Evolutionary conservation across 2,329 filamentous ascomycete species (phyloP), one percentile per base, ranked within the genome.

Genomic region (Neocucurbitaria cava): DNA sequence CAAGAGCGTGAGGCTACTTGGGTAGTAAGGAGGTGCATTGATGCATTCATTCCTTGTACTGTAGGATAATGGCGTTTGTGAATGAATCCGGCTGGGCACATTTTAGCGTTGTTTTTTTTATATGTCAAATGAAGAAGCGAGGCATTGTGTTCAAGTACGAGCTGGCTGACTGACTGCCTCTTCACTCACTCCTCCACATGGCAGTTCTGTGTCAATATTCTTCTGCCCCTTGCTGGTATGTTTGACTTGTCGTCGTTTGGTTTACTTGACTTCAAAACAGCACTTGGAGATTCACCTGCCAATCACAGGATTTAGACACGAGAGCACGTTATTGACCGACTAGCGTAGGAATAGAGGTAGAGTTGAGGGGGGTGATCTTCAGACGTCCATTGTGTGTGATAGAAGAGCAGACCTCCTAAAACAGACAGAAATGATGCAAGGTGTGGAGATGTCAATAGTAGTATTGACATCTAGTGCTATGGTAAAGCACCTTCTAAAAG

Each of bases 41-140:
- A 47, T 57, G 48, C 51, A 46, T 52, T 56, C 18, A 45, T 57
- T 41, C 54, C 43, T 52, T 58, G 56, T 51, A 49, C 45, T 54
- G 57, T 58, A 58, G 48, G 58, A 41, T 55, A 53, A 26, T 49
- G 61, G 61, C 61, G 58, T 64, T 64, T 43, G 52, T 41, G 46
- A 46, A 33, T 41, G 46, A 46, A 33, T 26, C 31, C 31, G 38
- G 38, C 30, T 38, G 35, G 53, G 53, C 48, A 55, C 15, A 41
- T 36, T 58, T 58, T 58, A 58, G 55, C 51, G 55, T 54, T 52
- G 54, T 4, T n/a, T 8, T 15, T 23, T 40, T 10, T 3, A 20
- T 43, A 31, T 40, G 9, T 55, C 49, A 36, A 52, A 58, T 33
- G 23, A 49, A 51, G 23, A 49, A 51, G 42, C 38, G 24, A 52